phyloP scores from a whole-genome alignment of 768 basidiomycete genomes.

The Amanita pallidorosea region DNA sequence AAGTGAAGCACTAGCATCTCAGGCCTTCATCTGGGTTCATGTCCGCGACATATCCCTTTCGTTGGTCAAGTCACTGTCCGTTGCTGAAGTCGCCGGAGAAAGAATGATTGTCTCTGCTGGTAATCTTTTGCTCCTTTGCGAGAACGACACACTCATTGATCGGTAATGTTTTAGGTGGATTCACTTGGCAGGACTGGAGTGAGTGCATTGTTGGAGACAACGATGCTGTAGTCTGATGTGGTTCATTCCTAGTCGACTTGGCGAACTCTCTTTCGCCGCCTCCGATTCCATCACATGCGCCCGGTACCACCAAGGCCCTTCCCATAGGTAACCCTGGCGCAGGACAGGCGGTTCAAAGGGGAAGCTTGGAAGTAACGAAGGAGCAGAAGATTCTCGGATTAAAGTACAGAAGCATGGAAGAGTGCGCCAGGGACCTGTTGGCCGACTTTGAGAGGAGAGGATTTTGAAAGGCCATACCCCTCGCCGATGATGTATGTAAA shows the following conservation, averaged over 20 bases:
- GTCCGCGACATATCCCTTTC: constrained; percentile 1
- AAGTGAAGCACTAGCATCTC: background rate
- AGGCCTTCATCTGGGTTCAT: background rate
- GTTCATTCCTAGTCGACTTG: background rate
- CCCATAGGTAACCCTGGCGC: background rate
- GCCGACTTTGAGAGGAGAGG: background rate
- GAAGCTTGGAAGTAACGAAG: background rate
- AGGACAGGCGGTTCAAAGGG: background rate
- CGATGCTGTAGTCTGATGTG: background rate
- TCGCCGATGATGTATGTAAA: no score
- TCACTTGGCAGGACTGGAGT: constrained; percentile 3
- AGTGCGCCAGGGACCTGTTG: constrained; percentile 1
- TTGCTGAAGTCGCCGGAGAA: constrained; percentile 1
- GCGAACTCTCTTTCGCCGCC: background rate
- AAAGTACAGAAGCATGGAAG: constrained; percentile 4
- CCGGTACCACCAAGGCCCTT: background rate
- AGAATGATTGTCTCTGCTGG: constrained; percentile 3
- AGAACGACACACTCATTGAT: no score
- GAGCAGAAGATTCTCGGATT: background rate
- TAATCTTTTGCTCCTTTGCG: background rate
- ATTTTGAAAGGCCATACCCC: background rate
- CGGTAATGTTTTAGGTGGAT: background rate
- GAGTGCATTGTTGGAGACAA: background rate
- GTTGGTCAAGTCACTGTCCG: background rate
- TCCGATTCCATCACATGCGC: background rate